These are phyloP conservation scores for Rosa hybrid DNA, from an alignment of 331 rosid species.

Conservation along the genomic window DNA sequence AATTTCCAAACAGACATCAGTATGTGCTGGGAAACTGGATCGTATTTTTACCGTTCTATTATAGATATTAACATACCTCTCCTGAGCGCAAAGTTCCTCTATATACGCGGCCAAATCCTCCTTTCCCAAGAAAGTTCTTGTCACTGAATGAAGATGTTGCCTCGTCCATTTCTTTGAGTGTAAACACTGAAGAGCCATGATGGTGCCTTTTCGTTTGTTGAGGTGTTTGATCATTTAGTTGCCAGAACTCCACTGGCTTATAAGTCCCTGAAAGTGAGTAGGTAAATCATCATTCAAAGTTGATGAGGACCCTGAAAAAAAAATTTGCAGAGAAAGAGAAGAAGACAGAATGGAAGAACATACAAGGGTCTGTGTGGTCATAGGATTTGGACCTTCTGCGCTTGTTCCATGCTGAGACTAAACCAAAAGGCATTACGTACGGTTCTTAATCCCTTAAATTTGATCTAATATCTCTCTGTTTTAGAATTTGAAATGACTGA, in stretches of 20 bases:
- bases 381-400: conserved; percentile 83
- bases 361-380: conserved; percentile 82
- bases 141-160: conserved; percentile 90
- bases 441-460: background rate
- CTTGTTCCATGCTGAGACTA: conserved; percentile 96
- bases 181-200: conserved; percentile 78
- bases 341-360: conserved; percentile 16
- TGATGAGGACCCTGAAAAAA: background rate
- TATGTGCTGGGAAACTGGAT: background rate
- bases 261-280: conserved; percentile 65
- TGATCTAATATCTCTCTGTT: conserved; percentile 25
- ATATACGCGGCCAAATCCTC: conserved; percentile 93
- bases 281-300: conserved; percentile 1
- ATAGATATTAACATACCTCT: conserved; percentile 49
- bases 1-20: conserved; percentile 19
- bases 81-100: conserved; percentile 71
- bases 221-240: conserved; percentile 67
- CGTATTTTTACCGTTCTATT: background rate
- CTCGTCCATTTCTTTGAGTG: conserved; percentile 89
- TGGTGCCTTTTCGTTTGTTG: conserved; percentile 64
- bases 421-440: conserved; percentile 75
- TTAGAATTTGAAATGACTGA: conserved; percentile 32
- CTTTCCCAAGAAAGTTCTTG: conserved; percentile 79
- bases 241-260: conserved; percentile 76
- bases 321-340: background rate